Evolutionary conservation across 2,329 filamentous ascomycete species (phyloP), one percentile per base, ranked within the genome.

Genomic region (Diplodia mutila): DNA sequence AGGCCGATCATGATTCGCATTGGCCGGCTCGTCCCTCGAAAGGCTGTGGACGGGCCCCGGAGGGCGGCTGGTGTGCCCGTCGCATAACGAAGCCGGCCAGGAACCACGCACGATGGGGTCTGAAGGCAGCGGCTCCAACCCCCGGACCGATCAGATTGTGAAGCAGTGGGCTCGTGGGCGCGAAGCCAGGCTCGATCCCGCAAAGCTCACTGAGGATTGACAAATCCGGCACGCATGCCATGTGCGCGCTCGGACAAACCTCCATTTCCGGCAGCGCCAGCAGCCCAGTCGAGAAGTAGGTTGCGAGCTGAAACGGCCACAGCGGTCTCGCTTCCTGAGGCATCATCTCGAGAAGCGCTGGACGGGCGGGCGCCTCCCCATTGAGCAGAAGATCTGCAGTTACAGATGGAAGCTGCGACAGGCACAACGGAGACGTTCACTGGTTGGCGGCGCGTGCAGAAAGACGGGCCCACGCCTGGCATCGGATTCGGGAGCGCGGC

Each of bases 1-100:
- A 55, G 46, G 65, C 54, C 54, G 54, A 67, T 67, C 65, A 53
- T 61, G 65, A 67, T 61, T 61, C 65, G 55, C 65, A 67, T 49
- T 57, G 54, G 54, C 54, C 65, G 65, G 42, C 65, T 66, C 64
- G 64, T 57, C 51, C 51, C 64, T 66, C 29, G 53, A 57, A 66
- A 66, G 52, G 21, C 18, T 48, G 64, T 57, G 64, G 39, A 37
- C 64, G 64, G 64, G 37, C 64, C 64, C n/a, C 37, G 37, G 42
- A 32, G 52, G 25, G 48, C 64, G 64, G 51, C 64, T 46, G 51
- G 34, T n/a, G 8, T 34, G 55, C 48, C 64, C 51, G 53, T 25
- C 48, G 64, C 64, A 66, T 66, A 66, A 66, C 21, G 25, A 39
- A n/a, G 59, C 29, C 25, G 21, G 9, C n/a, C 21, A 18, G 29